Evolutionary conservation across 202 grass and related monocot genomes (phyloP).

Genomic region (Zoysia matrella): DNA sequence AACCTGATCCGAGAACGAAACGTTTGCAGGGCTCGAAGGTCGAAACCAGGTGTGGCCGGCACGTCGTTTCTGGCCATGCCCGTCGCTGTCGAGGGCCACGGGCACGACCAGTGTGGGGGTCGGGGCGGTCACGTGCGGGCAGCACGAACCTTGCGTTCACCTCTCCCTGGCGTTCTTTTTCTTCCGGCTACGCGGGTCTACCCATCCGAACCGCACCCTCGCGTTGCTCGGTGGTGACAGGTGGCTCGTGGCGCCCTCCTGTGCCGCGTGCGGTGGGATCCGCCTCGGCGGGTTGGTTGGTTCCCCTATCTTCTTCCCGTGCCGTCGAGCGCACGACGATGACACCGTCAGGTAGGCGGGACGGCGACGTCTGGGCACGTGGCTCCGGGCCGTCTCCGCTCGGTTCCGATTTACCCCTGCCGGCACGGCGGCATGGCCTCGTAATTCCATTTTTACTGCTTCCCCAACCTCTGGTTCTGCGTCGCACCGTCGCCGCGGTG

Average conservation of each 20-base stretch:
- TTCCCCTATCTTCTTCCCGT: no score
- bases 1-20: neutral
- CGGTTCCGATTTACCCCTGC: no score
- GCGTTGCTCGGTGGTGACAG: neutral
- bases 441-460: neutral
- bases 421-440: neutral
- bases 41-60: neutral
- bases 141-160: neutral
- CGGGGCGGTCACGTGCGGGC: conserved; percentile 18
- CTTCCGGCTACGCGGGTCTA: neutral
- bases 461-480: no score
- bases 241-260: neutral
- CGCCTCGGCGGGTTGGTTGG: neutral
- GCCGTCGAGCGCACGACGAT: conserved; percentile 32
- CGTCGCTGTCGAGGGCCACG: neutral
- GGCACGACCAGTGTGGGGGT: neutral
- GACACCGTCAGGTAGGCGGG: no score
- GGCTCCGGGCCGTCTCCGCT: neutral
- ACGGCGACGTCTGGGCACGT: no score
- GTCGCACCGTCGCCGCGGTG: no score
- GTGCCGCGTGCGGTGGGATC: conserved; percentile 39
- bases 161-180: neutral
- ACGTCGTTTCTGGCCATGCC: neutral
- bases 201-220: neutral
- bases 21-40: no score